Evolutionary conservation across 2,329 filamentous ascomycete species (phyloP), one percentile per base, ranked within the genome.

Genomic region (Massarina eburnea): DNA sequence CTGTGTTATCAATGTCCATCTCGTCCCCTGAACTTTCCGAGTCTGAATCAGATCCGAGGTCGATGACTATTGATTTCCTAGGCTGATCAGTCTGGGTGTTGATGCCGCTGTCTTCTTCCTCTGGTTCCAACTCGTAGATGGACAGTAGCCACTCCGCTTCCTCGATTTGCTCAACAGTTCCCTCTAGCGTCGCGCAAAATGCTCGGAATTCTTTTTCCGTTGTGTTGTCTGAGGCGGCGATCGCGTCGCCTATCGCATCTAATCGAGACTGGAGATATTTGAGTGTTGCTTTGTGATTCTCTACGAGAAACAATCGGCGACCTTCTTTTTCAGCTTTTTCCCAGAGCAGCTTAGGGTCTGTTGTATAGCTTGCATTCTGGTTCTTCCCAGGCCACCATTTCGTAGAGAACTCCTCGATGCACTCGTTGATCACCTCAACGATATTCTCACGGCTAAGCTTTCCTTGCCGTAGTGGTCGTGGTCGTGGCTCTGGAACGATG

Each of bases 91-190:
- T 17, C 21, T 41, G 12, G 14, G 9, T 3, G 2, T 43, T 19
- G 35, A 40, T 24, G 15, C 14, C 19, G 2, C 24, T 19, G 17
- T 20, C 15, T 17, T 46, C 37, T 24, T 34, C 19, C 3, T 18
- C 21, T 24, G 32, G 24, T 30, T 21, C 20, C 6, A 34, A 18
- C 27, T 46, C 43, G 48, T 63, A 65, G 8, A 66, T 54, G 2
- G 35, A 43, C 3, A 52, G 18, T 39, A 73, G 73, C 76, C 76
- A 82, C 21, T 62, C 58, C 8, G 77, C 64, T 30, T 80, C 67
- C 57, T 85, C 73, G 39, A 80, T 79, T 43, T 86, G 79, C 27
- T 81, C 78, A 1, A 96, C 70, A 3, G 78, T 89, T 4, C 75
- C 72, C 48, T 92, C 83, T 43, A 95, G 71, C 27, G 72, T 78